A percentile compares a stretch with the other conserved stretches of the same genome.
phyloP scores from a whole-genome alignment of 441 rosid genomes.

The Pelargonium myrrhifolium region DNA sequence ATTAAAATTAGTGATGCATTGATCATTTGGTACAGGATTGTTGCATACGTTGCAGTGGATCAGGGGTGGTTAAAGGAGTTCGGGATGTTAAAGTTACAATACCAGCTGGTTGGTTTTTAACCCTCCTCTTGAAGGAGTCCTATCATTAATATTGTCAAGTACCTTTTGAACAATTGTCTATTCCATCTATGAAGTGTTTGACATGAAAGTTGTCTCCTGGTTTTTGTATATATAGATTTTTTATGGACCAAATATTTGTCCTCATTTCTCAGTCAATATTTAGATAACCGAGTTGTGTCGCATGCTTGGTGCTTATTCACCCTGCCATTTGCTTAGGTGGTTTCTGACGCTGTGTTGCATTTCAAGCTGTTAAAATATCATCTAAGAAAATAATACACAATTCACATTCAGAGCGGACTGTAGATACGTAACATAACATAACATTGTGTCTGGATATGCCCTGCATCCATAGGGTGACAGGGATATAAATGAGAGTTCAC shows the following conservation, averaged over 20 bases:
- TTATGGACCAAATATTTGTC: background rate
- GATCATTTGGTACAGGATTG: conserved; percentile 43
- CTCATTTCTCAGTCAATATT: background rate
- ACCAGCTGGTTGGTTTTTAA: conserved; percentile 61
- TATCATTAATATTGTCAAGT: background rate
- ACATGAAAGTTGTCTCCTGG: background rate
- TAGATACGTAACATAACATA: background rate
- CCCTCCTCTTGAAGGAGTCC: conserved; percentile 14
- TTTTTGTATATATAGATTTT: background rate
- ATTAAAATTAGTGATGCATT: conserved; percentile 16
- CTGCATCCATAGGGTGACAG: background rate
- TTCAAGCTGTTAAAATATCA: background rate
- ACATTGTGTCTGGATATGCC: background rate
- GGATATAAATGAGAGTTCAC: background rate
- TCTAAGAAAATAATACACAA: background rate
- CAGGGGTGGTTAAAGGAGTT: conserved; percentile 69
- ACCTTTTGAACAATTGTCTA: background rate
- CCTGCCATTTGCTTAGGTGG: background rate
- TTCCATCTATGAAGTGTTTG: background rate
- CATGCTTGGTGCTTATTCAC: background rate
- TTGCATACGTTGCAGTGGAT: conserved; percentile 66
- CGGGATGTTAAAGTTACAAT: conserved; percentile 64
- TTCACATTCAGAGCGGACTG: background rate
- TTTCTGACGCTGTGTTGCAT: background rate
- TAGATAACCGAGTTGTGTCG: background rate